A percentile compares a stretch with the other conserved stretches of the same genome.
Evolutionary conservation across 2,329 filamentous ascomycete genomes (phyloP).

Genomic region (Ambrosiella xylebori): DNA sequence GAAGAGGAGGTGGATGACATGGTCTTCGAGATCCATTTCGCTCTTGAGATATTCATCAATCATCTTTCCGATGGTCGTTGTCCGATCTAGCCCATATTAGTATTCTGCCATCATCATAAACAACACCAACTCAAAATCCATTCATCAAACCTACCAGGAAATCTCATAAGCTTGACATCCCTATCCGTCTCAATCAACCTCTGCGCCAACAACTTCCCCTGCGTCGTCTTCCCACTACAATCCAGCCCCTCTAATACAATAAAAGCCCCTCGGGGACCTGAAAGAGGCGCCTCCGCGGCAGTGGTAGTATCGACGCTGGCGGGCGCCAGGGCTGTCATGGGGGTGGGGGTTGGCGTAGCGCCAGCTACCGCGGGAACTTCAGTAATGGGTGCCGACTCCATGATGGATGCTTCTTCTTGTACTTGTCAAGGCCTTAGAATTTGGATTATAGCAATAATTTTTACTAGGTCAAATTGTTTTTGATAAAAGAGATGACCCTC

Average conservation of each 20-base stretch:
- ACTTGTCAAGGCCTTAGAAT: too few species aligned
- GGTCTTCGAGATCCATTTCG: slow-evolving; percentile 59
- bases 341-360: too few species aligned
- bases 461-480: too few species aligned
- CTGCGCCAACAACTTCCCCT: slow-evolving; percentile 54
- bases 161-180: slow-evolving; percentile 36
- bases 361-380: too few species aligned
- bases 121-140: background rate
- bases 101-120: background rate
- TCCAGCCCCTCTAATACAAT: slow-evolving; percentile 81
- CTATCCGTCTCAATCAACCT: slow-evolving; percentile 31
- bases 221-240: slow-evolving; percentile 80
- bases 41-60: slow-evolving; percentile 70
- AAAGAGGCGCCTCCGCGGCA: background rate
- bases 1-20: slow-evolving; percentile 79
- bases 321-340: background rate
- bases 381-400: too few species aligned
- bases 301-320: background rate
- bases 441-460: too few species aligned
- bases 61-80: slow-evolving; percentile 70
- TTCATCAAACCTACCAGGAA: slow-evolving; percentile 31
- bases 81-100: slow-evolving; percentile 41
- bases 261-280: slow-evolving; percentile 43
- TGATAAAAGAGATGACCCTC: too few species aligned
- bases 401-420: too few species aligned